Base-by-base conservation (phyloP, 1,139 yeast genomes). In the Taphrina communis region DNA sequence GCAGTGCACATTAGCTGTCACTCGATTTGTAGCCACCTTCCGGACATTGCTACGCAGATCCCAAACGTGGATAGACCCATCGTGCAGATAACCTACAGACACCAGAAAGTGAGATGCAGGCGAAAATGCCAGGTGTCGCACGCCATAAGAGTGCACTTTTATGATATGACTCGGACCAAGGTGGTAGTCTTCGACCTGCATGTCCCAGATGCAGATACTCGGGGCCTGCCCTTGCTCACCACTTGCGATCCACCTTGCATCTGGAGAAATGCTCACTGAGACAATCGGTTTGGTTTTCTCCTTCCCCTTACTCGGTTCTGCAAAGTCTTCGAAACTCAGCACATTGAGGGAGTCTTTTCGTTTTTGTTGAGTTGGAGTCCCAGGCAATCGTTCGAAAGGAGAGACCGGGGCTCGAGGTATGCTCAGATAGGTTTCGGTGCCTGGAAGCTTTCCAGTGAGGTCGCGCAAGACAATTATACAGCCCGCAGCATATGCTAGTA, bases 211-310 rank as follows among this genome's bases (percentile, higher is more conserved):
- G 12, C 41, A 46, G 25, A 63, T 63, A 11, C 67, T 48, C 7
- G 67, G 67, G 17, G 55, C 56, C 21, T 55, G 67, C 14, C 67
- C 67, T 17, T 56, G 61, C 38, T 63, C 67, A 2, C 67, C 67
- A 19, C 61, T 46, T n/a, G 59, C 48, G 21, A 55, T 36, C 55
- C 51, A 63, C 14, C 61, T 46, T 11, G 51, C 60, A 21, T 55
- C 57, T 14, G 55, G 60, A 17, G 61, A 53, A 9, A 63, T 38
- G 36, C 38, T 55, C 6, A 63, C 25, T 11, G 61, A 53, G 14
- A 55, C 67, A 6, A 55, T 44, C 8, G 61, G 36, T 39, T 63
- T 63, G 21, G 67, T 36, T 19, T 58, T 35, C 21, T 55, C 60
- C 44, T 50, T 56, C 38, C 67, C 67, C 31, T 63, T 62, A 19